Evolutionary conservation across 129 eudicot genomes (phyloP).

Genomic region (Solidago caesia): DNA sequence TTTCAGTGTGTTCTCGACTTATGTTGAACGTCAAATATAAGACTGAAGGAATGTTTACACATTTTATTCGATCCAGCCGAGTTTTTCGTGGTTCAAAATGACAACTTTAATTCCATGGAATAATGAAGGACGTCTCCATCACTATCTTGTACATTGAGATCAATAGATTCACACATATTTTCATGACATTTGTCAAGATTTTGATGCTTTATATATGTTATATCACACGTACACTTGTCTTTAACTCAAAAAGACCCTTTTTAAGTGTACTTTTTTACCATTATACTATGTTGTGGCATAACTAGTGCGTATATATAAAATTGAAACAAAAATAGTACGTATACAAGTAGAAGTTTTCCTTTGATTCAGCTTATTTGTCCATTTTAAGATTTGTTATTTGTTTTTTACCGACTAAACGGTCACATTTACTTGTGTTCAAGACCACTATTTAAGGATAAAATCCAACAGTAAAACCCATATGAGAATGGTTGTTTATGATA

Average conservation of each 20-base stretch:
- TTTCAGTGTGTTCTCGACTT: too few relatives aligned
- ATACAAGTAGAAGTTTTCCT: too few relatives aligned
- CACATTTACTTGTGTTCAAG: background rate
- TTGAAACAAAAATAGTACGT: too few relatives aligned
- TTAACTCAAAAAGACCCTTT: background rate
- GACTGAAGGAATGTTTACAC: background rate
- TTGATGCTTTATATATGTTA: too few relatives aligned
- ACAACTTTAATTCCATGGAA: background rate
- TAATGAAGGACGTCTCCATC: background rate
- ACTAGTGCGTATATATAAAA: too few relatives aligned
- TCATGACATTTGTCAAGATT: background rate
- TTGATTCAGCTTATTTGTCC: too few relatives aligned
- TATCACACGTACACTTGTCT: background rate
- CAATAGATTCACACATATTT: background rate
- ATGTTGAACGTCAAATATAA: background rate
- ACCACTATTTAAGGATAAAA: constrained; percentile 17
- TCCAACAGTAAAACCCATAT: constrained; percentile 15
- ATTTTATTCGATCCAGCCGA: background rate
- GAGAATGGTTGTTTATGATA: constrained; percentile 1
- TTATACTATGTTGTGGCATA: too few relatives aligned
- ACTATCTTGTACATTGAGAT: background rate
- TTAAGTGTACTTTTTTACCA: background rate
- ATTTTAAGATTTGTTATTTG: too few relatives aligned
- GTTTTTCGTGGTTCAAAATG: background rate
- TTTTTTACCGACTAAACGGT: background rate